A percentile compares a stretch with the other conserved stretches of the same genome.
phyloP scores from a whole-genome alignment of 345 rosid genomes.

The Brassica napus region DNA sequence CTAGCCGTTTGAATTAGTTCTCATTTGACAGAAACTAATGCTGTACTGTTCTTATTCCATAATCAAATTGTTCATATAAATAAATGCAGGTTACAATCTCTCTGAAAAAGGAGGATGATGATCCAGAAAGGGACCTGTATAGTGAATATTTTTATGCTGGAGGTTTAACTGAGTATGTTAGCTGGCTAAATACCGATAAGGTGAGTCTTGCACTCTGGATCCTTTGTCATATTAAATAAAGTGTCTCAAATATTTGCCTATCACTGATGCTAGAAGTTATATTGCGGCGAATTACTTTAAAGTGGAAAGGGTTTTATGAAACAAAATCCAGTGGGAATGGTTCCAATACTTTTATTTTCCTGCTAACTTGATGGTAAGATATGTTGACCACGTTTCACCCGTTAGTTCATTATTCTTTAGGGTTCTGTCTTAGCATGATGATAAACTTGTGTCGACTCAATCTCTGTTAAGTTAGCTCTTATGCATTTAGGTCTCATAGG shows the following conservation, averaged over 20 bases:
- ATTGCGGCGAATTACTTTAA: not conserved
- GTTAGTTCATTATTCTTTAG: too few relatives aligned
- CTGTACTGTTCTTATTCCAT: not conserved
- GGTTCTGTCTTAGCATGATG: too few relatives aligned
- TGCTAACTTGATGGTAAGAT: slow-evolving; percentile 17
- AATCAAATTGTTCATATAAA: slow-evolving; percentile 23
- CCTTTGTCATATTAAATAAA: slow-evolving; percentile 16
- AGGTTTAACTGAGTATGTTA: slow-evolving; percentile 84
- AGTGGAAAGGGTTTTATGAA: not conserved
- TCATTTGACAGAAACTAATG: slow-evolving; percentile 14
- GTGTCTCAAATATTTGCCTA: not conserved
- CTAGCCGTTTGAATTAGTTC: too few relatives aligned
- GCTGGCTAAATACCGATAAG: slow-evolving; percentile 89
- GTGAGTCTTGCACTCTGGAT: slow-evolving; percentile 40
- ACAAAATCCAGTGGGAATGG: not conserved
- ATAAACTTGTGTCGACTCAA: not conserved
- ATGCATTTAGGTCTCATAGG: slow-evolving; percentile 19
- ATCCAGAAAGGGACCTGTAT: slow-evolving; percentile 57
- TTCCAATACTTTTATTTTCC: not conserved
- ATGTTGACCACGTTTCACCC: too few relatives aligned
- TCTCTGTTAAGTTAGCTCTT: too few relatives aligned
- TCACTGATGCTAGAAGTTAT: not conserved
- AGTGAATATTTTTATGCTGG: slow-evolving; percentile 81
- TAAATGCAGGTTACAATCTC: slow-evolving; percentile 69
- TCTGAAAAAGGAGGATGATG: slow-evolving; percentile 58